These are phyloP conservation scores for Salvia hispanica DNA, from an alignment of 257 asterid genomes.

Conservation along the genomic window DNA sequence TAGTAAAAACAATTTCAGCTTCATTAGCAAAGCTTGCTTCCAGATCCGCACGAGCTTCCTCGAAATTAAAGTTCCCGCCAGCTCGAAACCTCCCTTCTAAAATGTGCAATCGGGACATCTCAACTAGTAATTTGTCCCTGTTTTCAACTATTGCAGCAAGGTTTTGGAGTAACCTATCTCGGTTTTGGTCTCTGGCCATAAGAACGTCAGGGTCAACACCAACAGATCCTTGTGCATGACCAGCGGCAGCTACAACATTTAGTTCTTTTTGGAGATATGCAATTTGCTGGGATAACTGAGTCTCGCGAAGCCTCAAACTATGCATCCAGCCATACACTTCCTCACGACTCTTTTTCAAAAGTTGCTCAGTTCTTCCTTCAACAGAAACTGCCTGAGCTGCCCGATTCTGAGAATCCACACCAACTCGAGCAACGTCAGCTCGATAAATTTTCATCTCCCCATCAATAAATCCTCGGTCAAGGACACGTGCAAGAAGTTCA, in stretches of 20 bases:
- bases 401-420: slow-evolving; percentile 96
- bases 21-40: slow-evolving; percentile 99
- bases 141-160: slow-evolving; percentile 93
- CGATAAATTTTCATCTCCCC: slow-evolving; percentile 99
- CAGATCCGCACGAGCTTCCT: slow-evolving; percentile 93
- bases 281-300: slow-evolving; percentile 82
- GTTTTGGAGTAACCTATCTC: slow-evolving; percentile 76
- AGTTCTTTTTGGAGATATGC: slow-evolving; percentile 85
- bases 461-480: slow-evolving; percentile 96
- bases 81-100: slow-evolving; percentile 83
- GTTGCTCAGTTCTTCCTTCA: slow-evolving; percentile 92
- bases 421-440: slow-evolving; percentile 96
- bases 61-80: slow-evolving; percentile 74
- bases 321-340: slow-evolving; percentile 92
- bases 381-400: slow-evolving; percentile 99
- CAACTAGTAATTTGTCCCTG: slow-evolving; percentile 87
- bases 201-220: slow-evolving; percentile 98
- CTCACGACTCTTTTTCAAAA: slow-evolving; percentile 78
- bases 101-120: slow-evolving; percentile 87
- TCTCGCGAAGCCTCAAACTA: slow-evolving; percentile 73
- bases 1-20: slow-evolving; percentile 96
- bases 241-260: slow-evolving; percentile 67
- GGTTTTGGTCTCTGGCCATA: slow-evolving; percentile 89
- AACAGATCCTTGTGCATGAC: slow-evolving; percentile 94
- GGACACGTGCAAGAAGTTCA: slow-evolving; percentile 94